phyloP scores from a whole-genome alignment of 2,329 filamentous ascomycete genomes.

The Ceratocystis cacaofunesta region DNA sequence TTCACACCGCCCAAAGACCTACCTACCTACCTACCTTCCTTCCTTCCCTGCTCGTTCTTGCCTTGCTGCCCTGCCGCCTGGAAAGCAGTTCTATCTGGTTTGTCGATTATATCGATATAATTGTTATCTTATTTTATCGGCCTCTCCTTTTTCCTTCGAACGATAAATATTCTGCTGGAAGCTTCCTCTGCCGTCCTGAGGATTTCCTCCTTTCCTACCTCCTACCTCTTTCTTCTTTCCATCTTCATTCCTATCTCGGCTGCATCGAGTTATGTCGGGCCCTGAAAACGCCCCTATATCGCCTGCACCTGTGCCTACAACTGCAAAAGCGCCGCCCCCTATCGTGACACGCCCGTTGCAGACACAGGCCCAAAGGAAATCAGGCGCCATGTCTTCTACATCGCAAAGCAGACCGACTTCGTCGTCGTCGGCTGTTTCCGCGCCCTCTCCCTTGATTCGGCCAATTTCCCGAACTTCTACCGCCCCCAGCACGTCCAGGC shows the following conservation, averaged over 20 bases:
- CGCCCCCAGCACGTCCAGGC: slow-evolving; percentile 3
- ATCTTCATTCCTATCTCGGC: background rate
- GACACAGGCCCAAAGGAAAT: slow-evolving; percentile 4
- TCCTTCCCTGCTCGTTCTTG: too few relatives aligned
- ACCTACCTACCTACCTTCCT: too few relatives aligned
- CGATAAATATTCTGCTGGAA: background rate
- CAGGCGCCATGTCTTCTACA: slow-evolving; percentile 12
- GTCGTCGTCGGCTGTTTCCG: slow-evolving; percentile 10
- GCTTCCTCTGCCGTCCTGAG: background rate
- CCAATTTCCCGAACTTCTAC: slow-evolving; percentile 12
- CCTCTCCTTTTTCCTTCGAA: background rate
- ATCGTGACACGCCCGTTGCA: slow-evolving; percentile 5
- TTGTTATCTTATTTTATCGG: background rate
- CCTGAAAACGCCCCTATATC: slow-evolving; percentile 8
- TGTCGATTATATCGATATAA: background rate
- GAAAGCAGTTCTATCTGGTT: background rate
- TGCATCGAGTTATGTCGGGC: slow-evolving; percentile 14
- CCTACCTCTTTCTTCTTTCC: background rate
- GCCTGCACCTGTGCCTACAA: background rate
- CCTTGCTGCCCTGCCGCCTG: background rate
- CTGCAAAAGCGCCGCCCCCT: background rate
- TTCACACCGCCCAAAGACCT: slow-evolving; percentile 3
- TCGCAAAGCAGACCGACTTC: slow-evolving; percentile 14
- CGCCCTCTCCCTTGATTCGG: slow-evolving; percentile 4
- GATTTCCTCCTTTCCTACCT: background rate